phyloP scores from a whole-genome alignment of 2,329 filamentous ascomycete species.

The Penicillium hordei region DNA sequence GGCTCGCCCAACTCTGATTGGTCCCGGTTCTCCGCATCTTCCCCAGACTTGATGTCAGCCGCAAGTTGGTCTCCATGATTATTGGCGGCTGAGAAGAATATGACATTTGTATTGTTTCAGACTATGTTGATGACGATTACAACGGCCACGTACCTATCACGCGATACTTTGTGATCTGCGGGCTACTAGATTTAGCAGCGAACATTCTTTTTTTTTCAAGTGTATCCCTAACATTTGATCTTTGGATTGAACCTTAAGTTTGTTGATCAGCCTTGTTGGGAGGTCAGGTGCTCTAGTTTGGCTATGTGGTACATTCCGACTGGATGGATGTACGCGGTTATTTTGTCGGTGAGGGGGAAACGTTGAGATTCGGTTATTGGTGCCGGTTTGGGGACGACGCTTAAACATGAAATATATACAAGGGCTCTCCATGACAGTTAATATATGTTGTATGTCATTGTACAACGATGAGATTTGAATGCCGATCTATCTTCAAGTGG shows the following conservation, averaged over 20 bases:
- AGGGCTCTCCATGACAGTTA: neutral
- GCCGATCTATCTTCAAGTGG: conserved; percentile 20
- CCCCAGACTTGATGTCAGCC: neutral
- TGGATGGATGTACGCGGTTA: conserved; percentile 2
- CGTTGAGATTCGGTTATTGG: neutral
- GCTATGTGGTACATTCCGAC: conserved; percentile 3
- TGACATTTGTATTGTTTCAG: neutral
- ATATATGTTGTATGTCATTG: neutral
- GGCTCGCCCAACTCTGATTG: neutral
- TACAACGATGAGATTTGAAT: neutral
- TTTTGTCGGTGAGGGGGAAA: neutral
- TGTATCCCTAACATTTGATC: neutral
- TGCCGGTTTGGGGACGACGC: neutral
- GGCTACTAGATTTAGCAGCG: neutral
- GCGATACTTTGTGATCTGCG: neutral
- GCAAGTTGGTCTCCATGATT: neutral
- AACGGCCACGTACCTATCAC: neutral
- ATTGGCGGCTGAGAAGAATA: neutral
- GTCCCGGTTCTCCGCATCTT: neutral
- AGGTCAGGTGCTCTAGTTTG: conserved; percentile 1
- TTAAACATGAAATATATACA: neutral
- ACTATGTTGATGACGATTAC: conserved; percentile 1
- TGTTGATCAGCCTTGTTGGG: conserved; percentile 3
- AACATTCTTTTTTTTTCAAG: neutral
- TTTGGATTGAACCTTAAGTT: neutral